Base-by-base conservation (phyloP, 148 eudicot genomes). In the Polygonum aviculare region DNA sequence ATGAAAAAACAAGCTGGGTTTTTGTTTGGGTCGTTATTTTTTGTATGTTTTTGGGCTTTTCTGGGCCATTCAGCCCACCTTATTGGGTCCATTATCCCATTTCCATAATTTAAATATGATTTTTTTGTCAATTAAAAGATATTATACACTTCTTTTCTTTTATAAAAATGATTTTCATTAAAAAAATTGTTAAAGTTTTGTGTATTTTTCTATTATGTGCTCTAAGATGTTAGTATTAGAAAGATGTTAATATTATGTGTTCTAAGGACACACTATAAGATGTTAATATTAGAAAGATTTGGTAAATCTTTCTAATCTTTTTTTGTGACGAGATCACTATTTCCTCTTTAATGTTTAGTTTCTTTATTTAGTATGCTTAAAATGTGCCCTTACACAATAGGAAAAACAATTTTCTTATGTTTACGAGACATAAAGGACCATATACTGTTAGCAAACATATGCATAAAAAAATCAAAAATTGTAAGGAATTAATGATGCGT, bases 21-120 rank as follows among this genome's bases (percentile, higher is more conserved):
- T 36, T 38, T 67, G 69, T 63, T 67, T 67, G 72, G 72, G 72
- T 38, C 69, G 15, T 67, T 38, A 5, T 14, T 26, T 26, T 60
- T 60, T 22, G 67, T 60, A 22, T 60, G 36, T 36, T 60, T 60
- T 31, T 63, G 69, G 69, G 69, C 69, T 63, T 36, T 67, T 35
- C n/a, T 67, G 72, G 72, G 44, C 72, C 72, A 67, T 67, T 67
- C 2, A 38, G 45, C 45, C 45, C 72, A 67, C 3, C 72, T 57
- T 57, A 57, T 11, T 38, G 2, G 26, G 38, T 60, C 35, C 69
- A 22, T 60, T 60, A 10, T 5, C 12, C 21, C 26, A 19, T 57
- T 63, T 26, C 36, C 40, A 1, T 33, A 63, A 14, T 63, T 21
- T 12, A 10, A 63, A 7, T 6, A 6, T 6, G 47, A 44, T 44